Evolutionary conservation across 306 rosid species (phyloP).

Genomic region (Potentilla sterilis): DNA sequence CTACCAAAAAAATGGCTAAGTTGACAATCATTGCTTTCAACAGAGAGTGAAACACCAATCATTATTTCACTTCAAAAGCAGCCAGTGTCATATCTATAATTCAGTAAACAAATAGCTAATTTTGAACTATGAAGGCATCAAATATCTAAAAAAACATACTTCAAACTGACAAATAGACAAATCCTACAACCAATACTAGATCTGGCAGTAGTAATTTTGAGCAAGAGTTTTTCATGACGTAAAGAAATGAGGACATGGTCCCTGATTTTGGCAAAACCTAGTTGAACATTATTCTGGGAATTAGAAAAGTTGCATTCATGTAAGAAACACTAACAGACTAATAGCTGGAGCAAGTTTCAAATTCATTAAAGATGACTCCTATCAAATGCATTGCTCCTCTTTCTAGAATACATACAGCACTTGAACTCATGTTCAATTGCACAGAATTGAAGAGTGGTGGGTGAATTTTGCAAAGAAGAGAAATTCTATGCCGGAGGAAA

Average conservation of each 20-base stretch:
- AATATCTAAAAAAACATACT: not conserved
- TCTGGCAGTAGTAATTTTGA: not conserved
- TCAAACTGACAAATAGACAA: not conserved
- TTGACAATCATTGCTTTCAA: not conserved
- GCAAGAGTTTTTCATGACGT: not conserved
- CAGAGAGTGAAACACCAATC: not conserved
- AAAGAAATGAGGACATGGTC: not conserved
- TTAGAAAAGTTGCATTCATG: not conserved
- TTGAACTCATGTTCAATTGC: not conserved
- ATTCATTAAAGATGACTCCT: not conserved
- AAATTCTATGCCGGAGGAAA: not conserved
- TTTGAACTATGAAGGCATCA: not conserved
- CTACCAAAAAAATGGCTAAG: not conserved
- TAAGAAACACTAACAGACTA: not conserved
- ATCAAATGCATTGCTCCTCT: conserved; percentile 2
- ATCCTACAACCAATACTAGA: not conserved
- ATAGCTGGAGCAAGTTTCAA: not conserved
- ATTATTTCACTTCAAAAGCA: not conserved
- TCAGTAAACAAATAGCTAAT: not conserved
- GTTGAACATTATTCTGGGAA: not conserved
- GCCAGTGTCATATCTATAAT: not conserved
- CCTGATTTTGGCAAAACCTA: not conserved
- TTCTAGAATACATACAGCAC: conserved; percentile 5
- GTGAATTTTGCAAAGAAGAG: not conserved
- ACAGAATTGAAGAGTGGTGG: not conserved